These are phyloP conservation scores for Fusarium cicatricum DNA, from an alignment of 2,329 filamentous ascomycete genomes.

Conservation along the genomic window DNA sequence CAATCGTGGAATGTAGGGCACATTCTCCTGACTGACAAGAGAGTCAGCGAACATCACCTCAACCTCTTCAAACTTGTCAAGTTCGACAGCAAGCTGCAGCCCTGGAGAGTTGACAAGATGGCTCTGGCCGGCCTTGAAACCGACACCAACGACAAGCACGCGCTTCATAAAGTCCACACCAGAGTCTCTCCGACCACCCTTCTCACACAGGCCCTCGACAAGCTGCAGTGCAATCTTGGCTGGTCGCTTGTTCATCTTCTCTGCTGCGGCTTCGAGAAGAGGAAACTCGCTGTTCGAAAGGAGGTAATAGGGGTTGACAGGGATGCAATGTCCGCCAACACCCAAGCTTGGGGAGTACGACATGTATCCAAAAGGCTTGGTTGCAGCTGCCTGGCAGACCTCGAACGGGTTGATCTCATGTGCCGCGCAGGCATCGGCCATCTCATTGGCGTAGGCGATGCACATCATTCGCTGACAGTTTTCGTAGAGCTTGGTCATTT, in stretches of 20 bases:
- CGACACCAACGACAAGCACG: slow-evolving; percentile 30
- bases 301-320: slow-evolving; percentile 62
- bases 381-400: slow-evolving; percentile 56
- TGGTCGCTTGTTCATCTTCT: slow-evolving; percentile 54
- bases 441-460: slow-evolving; percentile 63
- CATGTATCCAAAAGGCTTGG: slow-evolving; percentile 62
- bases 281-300: slow-evolving; percentile 57
- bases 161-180: slow-evolving; percentile 15
- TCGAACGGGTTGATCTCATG: slow-evolving; percentile 59
- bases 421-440: slow-evolving; percentile 58
- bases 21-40: slow-evolving; percentile 24
- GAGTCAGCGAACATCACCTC: slow-evolving; percentile 33
- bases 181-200: slow-evolving; percentile 14
- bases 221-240: slow-evolving; percentile 18
- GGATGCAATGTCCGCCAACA: slow-evolving; percentile 64
- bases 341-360: slow-evolving; percentile 56
- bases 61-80: slow-evolving; percentile 17
- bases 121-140: slow-evolving; percentile 37
- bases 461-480: slow-evolving; percentile 64
- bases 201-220: background rate
- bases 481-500: slow-evolving; percentile 65
- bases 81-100: slow-evolving; percentile 20
- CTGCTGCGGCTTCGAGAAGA: slow-evolving; percentile 53
- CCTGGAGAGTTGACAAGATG: slow-evolving; percentile 36
- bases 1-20: slow-evolving; percentile 25